Evolutionary conservation across 352 stramenopile species (phyloP).

Genomic region (Phytophthora pisi): DNA sequence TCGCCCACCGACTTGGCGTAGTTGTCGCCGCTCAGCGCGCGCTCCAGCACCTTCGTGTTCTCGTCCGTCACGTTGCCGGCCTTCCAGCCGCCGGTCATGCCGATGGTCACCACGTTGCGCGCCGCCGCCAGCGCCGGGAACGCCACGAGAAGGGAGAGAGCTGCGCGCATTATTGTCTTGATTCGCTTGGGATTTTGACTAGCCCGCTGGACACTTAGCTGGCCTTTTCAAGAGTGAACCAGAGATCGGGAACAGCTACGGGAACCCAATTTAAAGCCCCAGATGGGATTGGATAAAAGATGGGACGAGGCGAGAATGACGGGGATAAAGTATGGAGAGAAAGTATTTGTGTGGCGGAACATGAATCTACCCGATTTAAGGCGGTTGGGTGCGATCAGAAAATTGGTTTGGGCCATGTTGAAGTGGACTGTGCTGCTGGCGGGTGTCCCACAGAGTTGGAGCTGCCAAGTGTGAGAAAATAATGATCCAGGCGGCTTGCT

Average conservation of each 20-base stretch:
- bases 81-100: conserved; percentile 36
- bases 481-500: neutral
- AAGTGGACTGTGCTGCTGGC: neutral
- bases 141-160: conserved; percentile 18
- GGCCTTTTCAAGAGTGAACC: conserved; percentile 33
- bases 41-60: conserved; percentile 33
- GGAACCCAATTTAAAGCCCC: neutral
- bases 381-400: neutral
- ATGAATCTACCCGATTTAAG: neutral
- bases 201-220: conserved; percentile 6
- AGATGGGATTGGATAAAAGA: conserved; percentile 11
- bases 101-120: conserved; percentile 25
- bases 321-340: neutral
- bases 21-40: conserved; percentile 33
- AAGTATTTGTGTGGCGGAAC: conserved; percentile 3
- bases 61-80: conserved; percentile 27
- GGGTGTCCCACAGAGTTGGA: neutral
- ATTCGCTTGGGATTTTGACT: neutral
- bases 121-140: conserved; percentile 23
- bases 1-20: conserved; percentile 37
- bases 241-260: conserved; percentile 8
- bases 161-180: conserved; percentile 14
- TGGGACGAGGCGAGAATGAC: neutral
- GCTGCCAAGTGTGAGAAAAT: neutral
- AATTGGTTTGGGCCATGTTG: neutral